Evolutionary conservation across 306 rosid species (phyloP).

Genomic region (Trifolium fragiferum): DNA sequence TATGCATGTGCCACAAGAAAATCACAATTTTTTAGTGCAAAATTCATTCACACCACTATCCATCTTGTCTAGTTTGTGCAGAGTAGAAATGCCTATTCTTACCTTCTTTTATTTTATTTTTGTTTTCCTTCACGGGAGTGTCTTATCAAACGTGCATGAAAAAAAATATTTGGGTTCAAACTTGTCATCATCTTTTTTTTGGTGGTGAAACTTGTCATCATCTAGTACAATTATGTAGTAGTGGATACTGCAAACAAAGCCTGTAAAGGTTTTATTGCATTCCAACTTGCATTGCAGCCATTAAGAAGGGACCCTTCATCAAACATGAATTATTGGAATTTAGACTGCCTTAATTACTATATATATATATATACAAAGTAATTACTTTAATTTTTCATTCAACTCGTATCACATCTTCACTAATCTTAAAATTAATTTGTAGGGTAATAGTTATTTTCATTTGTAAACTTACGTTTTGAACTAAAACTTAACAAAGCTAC

Average conservation of each 20-base stretch:
- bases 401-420: too few species aligned
- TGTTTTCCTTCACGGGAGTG: slow-evolving; percentile 17
- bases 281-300: slow-evolving; percentile 51
- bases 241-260: slow-evolving; percentile 55
- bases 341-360: too few species aligned
- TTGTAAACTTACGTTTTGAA: too few species aligned
- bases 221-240: slow-evolving; percentile 36
- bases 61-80: slow-evolving; percentile 34
- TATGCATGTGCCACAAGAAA: neutral
- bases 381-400: too few species aligned
- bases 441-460: too few species aligned
- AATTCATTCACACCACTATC: slow-evolving; percentile 40
- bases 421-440: too few species aligned
- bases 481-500: too few species aligned
- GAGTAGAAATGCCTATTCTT: slow-evolving; percentile 43
- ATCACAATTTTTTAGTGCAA: slow-evolving; percentile 38
- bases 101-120: neutral
- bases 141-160: slow-evolving; percentile 38
- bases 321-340: neutral
- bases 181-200: slow-evolving; percentile 50
- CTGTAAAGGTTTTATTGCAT: slow-evolving; percentile 50
- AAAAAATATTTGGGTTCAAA: slow-evolving; percentile 36
- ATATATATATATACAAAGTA: too few species aligned
- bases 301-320: slow-evolving; percentile 41
- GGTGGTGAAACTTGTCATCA: slow-evolving; percentile 50